phyloP scores from a whole-genome alignment of 331 rosid species.

The Prunus yedoensis region DNA sequence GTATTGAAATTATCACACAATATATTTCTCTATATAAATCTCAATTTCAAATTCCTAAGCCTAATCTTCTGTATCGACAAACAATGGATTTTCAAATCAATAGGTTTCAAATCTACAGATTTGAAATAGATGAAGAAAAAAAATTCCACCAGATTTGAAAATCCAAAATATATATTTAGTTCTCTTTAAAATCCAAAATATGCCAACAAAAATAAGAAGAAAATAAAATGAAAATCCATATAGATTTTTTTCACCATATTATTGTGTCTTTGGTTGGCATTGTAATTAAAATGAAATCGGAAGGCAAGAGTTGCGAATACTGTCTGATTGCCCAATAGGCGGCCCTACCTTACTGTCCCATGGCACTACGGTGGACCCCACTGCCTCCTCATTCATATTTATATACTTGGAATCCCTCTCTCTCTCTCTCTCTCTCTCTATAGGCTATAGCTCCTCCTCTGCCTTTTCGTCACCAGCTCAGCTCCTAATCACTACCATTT shows the following conservation, averaged over 20 bases:
- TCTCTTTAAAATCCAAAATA: not conserved
- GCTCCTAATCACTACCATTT: not conserved
- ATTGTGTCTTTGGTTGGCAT: not conserved
- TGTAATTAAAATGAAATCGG: conserved; percentile 35
- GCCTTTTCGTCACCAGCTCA: conserved; percentile 9
- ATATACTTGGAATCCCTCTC: conserved; percentile 9
- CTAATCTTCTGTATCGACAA: not conserved
- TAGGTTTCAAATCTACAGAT: conserved; percentile 4
- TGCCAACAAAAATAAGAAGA: not conserved
- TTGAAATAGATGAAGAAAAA: not conserved
- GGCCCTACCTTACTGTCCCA: conserved; percentile 29
- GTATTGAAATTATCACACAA: too few relatives aligned
- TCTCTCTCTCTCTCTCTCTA: not conserved
- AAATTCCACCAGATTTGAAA: not conserved
- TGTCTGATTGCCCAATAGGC: conserved; percentile 17
- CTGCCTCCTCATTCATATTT: conserved; percentile 10
- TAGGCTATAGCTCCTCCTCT: not conserved
- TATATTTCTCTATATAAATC: not conserved
- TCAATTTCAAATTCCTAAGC: not conserved
- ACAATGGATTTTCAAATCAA: not conserved
- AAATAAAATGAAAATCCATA: not conserved
- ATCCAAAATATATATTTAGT: not conserved
- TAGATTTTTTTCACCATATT: not conserved
- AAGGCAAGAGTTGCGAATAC: conserved; percentile 19
- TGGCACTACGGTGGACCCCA: conserved; percentile 5